Conservation (phyloP, 2,329 filamentous ascomycete genomes). For the Penicillium sp. region DNA sequence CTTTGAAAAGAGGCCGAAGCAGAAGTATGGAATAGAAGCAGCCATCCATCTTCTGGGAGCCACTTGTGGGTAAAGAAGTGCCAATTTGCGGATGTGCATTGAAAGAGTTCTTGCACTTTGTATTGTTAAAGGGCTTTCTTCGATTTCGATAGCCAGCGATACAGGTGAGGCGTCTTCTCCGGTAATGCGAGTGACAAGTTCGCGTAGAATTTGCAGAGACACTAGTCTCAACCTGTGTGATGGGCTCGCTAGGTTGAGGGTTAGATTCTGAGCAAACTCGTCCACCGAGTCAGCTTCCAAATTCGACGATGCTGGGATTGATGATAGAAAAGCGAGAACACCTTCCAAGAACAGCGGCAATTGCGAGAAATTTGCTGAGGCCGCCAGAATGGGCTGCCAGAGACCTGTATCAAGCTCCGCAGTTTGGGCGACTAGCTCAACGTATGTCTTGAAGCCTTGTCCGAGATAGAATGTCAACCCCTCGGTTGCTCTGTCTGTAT, state of each 20-base stretch:
- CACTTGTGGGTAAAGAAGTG: conserved; percentile 55
- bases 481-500: conserved; percentile 49
- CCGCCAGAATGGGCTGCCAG: conserved; percentile 60
- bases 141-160: conserved; percentile 66
- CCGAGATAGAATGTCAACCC: conserved; percentile 58
- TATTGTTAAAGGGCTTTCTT: conserved; percentile 70
- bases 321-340: conserved; percentile 48
- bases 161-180: conserved; percentile 44
- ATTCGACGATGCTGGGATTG: conserved; percentile 22
- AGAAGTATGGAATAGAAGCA: conserved; percentile 69
- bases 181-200: conserved; percentile 48
- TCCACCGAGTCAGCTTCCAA: conserved; percentile 54
- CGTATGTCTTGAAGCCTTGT: conserved; percentile 67
- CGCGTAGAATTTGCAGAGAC: conserved; percentile 65
- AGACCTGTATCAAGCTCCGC: conserved; percentile 55
- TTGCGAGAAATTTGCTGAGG: conserved; percentile 60
- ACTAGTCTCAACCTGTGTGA: conserved; percentile 68
- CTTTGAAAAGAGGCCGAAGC: conserved; percentile 84
- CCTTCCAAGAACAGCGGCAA: conserved; percentile 62
- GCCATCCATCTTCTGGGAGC: conserved; percentile 59
- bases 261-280: conserved; percentile 57
- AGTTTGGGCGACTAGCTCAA: conserved; percentile 58
- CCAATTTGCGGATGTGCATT: conserved; percentile 79
- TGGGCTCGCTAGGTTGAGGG: conserved; percentile 67
- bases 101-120: conserved; percentile 70